Evolutionary conservation across 75 land plant species (phyloP).

Genomic region (Selaginella moellendorffii): DNA sequence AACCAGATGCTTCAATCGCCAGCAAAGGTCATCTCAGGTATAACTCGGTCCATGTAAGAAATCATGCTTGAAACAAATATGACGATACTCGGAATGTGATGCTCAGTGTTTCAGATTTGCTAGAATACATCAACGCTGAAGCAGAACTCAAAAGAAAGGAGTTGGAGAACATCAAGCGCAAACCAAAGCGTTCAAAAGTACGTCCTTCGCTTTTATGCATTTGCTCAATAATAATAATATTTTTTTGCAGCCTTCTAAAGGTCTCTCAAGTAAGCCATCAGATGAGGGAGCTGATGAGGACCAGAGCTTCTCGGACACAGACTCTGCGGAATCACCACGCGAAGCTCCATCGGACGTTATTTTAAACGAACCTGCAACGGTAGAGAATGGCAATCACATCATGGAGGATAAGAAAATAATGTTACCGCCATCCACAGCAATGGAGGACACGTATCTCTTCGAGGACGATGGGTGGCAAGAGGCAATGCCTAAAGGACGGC

Average conservation of each 20-base stretch:
- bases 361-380: slow-evolving; percentile 2
- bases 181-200: slow-evolving; percentile 42
- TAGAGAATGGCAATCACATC: background rate
- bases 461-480: slow-evolving; percentile 68
- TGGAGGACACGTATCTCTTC: slow-evolving; percentile 2
- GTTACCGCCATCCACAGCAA: background rate
- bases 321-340: background rate
- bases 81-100: background rate
- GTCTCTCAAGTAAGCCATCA: background rate
- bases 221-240: slow-evolving; percentile 7
- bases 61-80: background rate
- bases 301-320: background rate
- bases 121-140: slow-evolving; percentile 68
- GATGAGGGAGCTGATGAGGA: slow-evolving; percentile 4
- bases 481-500: slow-evolving; percentile 49
- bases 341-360: background rate
- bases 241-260: slow-evolving; percentile 11
- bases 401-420: slow-evolving; percentile 14
- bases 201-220: background rate
- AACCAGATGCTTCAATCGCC: slow-evolving; percentile 92
- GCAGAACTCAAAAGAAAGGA: slow-evolving; percentile 36
- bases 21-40: slow-evolving; percentile 93
- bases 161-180: slow-evolving; percentile 32
- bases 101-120: slow-evolving; percentile 75
- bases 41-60: slow-evolving; percentile 24